A percentile compares a stretch with the other conserved stretches of the same genome.
Evolutionary conservation across 768 basidiomycete genomes (phyloP).

Genomic region (Phylloporus arenicola): DNA sequence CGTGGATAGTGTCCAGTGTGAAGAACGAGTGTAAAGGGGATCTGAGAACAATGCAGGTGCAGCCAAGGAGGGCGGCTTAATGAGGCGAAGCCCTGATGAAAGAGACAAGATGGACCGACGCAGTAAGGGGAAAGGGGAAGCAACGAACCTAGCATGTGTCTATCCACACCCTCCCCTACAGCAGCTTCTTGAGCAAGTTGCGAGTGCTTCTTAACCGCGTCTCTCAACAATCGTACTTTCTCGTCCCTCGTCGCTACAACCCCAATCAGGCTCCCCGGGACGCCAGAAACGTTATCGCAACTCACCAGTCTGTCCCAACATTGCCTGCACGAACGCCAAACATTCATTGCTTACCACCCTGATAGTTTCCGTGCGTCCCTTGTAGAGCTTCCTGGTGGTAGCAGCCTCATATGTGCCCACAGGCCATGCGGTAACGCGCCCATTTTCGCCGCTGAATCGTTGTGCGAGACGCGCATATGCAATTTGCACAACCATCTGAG

Average conservation of each 20-base stretch:
- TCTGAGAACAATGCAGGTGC: constrained; percentile 71
- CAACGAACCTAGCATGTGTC: constrained; percentile 74
- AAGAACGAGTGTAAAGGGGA: constrained; percentile 64
- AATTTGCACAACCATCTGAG: constrained; percentile 87
- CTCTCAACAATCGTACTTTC: constrained; percentile 48
- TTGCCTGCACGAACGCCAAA: constrained; percentile 70
- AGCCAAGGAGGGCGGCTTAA: constrained; percentile 55
- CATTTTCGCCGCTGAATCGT: constrained; percentile 13
- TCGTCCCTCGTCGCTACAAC: constrained; percentile 31
- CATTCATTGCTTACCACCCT: constrained; percentile 73
- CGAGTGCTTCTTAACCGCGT: constrained; percentile 62
- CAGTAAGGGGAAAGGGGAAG: background rate
- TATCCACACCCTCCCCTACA: constrained; percentile 72
- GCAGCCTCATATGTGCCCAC: constrained; percentile 95
- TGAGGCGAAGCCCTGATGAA: constrained; percentile 60
- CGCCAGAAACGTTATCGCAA: background rate
- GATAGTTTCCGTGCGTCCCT: constrained; percentile 93
- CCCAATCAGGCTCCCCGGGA: background rate
- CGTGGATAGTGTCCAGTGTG: constrained; percentile 86
- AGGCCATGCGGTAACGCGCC: constrained; percentile 34
- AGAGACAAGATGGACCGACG: background rate
- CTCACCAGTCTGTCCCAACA: constrained; percentile 50
- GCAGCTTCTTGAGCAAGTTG: constrained; percentile 60
- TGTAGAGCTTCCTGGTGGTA: constrained; percentile 80
- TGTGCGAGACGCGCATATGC: constrained; percentile 73